A percentile compares a stretch with the other conserved stretches of the same genome.
These are phyloP conservation scores for Fraxinus sp. DNA, from an alignment of 305 asterid species.

Conservation along the genomic window DNA sequence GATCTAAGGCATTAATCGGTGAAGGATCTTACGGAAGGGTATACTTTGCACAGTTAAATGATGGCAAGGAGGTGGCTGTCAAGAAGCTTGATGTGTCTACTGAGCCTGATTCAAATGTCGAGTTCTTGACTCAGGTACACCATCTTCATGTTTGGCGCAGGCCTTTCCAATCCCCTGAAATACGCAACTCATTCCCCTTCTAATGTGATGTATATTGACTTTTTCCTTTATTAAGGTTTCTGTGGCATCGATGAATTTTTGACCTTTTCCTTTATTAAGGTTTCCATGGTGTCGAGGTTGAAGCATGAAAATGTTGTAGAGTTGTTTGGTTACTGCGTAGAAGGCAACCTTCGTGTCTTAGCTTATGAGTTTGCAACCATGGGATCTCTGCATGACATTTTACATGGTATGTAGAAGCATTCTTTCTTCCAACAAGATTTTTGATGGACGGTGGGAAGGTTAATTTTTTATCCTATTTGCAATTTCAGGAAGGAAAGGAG, in stretches of 20 bases:
- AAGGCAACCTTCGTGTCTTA: slow-evolving; percentile 30
- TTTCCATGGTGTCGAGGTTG: slow-evolving; percentile 45
- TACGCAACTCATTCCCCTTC: slow-evolving; percentile 19
- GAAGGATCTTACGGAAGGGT: slow-evolving; percentile 98
- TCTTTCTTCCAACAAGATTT: not conserved
- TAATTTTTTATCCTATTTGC: not conserved
- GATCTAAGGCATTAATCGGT: slow-evolving; percentile 87
- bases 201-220: slow-evolving; percentile 27
- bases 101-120: slow-evolving; percentile 63
- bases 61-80: slow-evolving; percentile 81
- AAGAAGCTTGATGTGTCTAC: slow-evolving; percentile 83
- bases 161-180: slow-evolving; percentile 11
- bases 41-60: slow-evolving; percentile 68
- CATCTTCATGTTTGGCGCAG: slow-evolving; percentile 3
- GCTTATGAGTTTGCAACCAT: slow-evolving; percentile 37
- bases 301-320: slow-evolving; percentile 39
- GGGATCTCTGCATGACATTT: slow-evolving; percentile 32
- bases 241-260: slow-evolving; percentile 29
- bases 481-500: slow-evolving; percentile 89
- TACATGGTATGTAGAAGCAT: slow-evolving; percentile 20
- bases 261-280: slow-evolving; percentile 41
- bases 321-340: slow-evolving; percentile 34
- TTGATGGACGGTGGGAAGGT: not conserved
- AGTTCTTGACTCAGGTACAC: slow-evolving; percentile 63
- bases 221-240: slow-evolving; percentile 49